Percentiles rank a stretch among this genome's conserved stretches.
Evolutionary conservation across 164 flowering plant genomes (phyloP).

Genomic region (Warburgia ugandensis): DNA sequence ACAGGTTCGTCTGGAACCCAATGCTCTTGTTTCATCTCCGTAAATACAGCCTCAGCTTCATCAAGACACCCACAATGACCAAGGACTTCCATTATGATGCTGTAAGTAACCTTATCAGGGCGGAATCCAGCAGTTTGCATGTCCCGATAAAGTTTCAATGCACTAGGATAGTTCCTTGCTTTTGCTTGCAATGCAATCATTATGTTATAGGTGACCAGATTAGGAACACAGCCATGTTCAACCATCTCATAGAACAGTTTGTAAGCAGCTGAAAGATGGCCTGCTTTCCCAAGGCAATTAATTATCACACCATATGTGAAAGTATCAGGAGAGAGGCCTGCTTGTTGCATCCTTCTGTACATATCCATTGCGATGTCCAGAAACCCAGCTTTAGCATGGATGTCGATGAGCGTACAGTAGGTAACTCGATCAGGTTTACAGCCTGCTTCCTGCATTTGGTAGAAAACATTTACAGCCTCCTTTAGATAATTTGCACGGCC

Average conservation of each 20-base stretch:
- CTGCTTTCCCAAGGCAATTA: conserved; percentile 95
- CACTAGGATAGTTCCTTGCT: conserved; percentile 71
- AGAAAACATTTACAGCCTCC: conserved; percentile 66
- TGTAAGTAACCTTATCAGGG: conserved; percentile 93
- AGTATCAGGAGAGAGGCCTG: conserved; percentile 89
- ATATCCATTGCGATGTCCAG: conserved; percentile 85
- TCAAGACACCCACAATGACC: conserved; percentile 91
- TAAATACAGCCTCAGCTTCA: conserved; percentile 81
- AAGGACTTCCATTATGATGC: conserved; percentile 96
- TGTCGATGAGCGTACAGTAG: conserved; percentile 91
- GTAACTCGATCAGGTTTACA: conserved; percentile 89
- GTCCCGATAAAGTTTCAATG: conserved; percentile 69
- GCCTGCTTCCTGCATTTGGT: conserved; percentile 63
- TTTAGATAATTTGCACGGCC: conserved; percentile 83
- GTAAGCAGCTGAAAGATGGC: conserved; percentile 66
- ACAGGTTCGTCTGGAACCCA: conserved; percentile 96
- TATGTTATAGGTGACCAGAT: conserved; percentile 84
- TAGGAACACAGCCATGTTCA: conserved; percentile 77
- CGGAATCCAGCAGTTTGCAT: conserved; percentile 83
- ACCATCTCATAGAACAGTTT: conserved; percentile 84
- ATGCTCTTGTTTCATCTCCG: conserved; percentile 62
- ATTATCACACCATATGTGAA: conserved; percentile 96
- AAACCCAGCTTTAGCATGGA: conserved; percentile 95
- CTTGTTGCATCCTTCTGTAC: conserved; percentile 77
- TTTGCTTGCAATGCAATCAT: conserved; percentile 94